phyloP scores from a whole-genome alignment of 192 early-diverging fungal species.

The Gaertneriomyces sp. region DNA sequence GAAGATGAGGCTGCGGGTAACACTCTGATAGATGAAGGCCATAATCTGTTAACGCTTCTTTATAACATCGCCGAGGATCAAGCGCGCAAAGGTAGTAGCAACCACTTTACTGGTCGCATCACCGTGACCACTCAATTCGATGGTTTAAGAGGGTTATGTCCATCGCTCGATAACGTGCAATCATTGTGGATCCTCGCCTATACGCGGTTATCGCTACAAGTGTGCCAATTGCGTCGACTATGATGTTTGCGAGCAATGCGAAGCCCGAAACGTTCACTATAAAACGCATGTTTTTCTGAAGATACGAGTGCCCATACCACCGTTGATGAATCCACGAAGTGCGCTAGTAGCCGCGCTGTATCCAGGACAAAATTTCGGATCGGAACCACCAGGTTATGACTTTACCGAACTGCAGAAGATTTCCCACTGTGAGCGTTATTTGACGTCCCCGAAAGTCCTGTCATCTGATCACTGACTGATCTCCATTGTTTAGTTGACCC shows the following conservation, averaged over 20 bases:
- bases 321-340: conserved; percentile 73
- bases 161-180: conserved; percentile 90
- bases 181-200: conserved; percentile 79
- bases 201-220: conserved; percentile 87
- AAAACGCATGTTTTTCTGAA: conserved; percentile 86
- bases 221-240: conserved; percentile 92
- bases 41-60: conserved; percentile 72
- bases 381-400: conserved; percentile 31
- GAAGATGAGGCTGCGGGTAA: neutral
- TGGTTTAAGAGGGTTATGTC: conserved; percentile 53
- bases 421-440: conserved; percentile 65
- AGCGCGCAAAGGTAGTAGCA: conserved; percentile 67
- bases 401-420: conserved; percentile 48
- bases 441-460: neutral
- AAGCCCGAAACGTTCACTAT: conserved; percentile 72
- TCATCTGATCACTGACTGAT: neutral
- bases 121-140: conserved; percentile 29
- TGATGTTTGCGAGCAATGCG: conserved; percentile 91
- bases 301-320: conserved; percentile 85
- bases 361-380: conserved; percentile 45
- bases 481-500: conserved; percentile 59
- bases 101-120: neutral
- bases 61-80: conserved; percentile 86
- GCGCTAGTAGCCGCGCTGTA: conserved; percentile 75
- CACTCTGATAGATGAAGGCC: conserved; percentile 44